Conservation (phyloP, 306 rosid genomes). For the Cicer cuneatum region DNA sequence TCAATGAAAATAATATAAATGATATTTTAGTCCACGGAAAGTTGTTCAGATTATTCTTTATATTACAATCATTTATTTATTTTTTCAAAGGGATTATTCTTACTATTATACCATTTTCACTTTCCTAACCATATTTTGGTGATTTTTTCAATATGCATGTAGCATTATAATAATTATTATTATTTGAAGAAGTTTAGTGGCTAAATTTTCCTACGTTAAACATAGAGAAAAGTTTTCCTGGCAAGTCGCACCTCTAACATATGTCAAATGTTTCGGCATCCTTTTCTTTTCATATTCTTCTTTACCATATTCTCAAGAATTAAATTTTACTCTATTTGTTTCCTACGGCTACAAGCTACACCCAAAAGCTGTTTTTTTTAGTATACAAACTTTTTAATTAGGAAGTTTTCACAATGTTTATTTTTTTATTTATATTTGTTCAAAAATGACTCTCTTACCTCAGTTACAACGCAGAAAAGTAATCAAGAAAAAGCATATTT, state of each 20-base stretch:
- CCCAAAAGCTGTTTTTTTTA: too few relatives aligned
- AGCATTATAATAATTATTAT: not conserved
- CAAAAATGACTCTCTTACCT: not conserved
- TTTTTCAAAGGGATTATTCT: too few relatives aligned
- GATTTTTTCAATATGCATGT: not conserved
- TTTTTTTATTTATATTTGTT: not conserved
- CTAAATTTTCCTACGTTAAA: too few relatives aligned
- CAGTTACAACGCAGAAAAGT: too few relatives aligned
- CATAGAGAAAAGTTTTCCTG: too few relatives aligned
- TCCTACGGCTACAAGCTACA: too few relatives aligned
- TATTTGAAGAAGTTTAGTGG: too few relatives aligned
- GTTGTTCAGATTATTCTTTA: not conserved
- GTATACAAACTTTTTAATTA: not conserved
- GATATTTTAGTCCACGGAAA: not conserved
- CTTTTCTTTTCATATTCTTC: not conserved
- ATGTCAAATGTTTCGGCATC: too few relatives aligned
- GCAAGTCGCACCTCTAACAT: too few relatives aligned
- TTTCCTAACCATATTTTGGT: not conserved
- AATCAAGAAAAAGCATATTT: too few relatives aligned
- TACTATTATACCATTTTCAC: not conserved
- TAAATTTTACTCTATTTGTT: too few relatives aligned
- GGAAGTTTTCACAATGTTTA: not conserved
- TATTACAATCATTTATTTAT: not conserved
- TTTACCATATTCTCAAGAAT: not conserved
- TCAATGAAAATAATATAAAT: not conserved